These are phyloP conservation scores for Abelmoschus esculentus DNA, from an alignment of 345 rosid genomes.

Conservation along the genomic window DNA sequence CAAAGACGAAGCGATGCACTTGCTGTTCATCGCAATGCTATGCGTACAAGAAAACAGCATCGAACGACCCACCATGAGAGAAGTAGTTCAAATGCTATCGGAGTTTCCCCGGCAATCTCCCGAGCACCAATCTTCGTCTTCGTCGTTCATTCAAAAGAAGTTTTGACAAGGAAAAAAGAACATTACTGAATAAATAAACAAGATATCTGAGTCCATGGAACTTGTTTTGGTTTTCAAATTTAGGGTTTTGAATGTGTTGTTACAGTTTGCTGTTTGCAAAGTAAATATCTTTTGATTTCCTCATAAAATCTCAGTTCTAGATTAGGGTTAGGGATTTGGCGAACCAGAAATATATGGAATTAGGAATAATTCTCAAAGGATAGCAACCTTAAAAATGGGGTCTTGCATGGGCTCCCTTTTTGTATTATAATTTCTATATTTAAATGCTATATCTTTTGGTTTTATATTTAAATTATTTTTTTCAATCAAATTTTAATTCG, in stretches of 20 bases:
- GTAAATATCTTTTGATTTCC: slow-evolving; percentile 3
- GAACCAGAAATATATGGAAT: slow-evolving; percentile 3
- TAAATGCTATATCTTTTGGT: slow-evolving; percentile 3
- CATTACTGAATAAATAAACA: slow-evolving; percentile 13
- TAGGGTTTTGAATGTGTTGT: slow-evolving; percentile 5
- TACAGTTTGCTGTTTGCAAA: slow-evolving; percentile 23
- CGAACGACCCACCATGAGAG: slow-evolving; percentile 66
- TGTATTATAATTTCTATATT: slow-evolving; percentile 10
- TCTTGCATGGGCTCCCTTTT: neutral
- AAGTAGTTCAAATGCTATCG: slow-evolving; percentile 62
- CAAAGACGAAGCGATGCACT: slow-evolving; percentile 43
- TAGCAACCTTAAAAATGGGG: slow-evolving; percentile 14
- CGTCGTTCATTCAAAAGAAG: slow-evolving; percentile 21
- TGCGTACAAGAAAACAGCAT: slow-evolving; percentile 60
- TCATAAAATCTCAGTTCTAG: neutral
- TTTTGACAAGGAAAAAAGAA: slow-evolving; percentile 17
- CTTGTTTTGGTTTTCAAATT: slow-evolving; percentile 2
- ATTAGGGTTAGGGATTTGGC: slow-evolving; percentile 12
- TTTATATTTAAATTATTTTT: no score
- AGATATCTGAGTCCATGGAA: neutral
- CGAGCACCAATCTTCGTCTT: slow-evolving; percentile 18
- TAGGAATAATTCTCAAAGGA: slow-evolving; percentile 18
- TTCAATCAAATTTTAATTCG: no score
- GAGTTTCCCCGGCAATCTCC: slow-evolving; percentile 31
- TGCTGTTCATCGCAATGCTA: slow-evolving; percentile 49